Conservation (phyloP, 305 asterid species). For the Fraxinus sp. region DNA sequence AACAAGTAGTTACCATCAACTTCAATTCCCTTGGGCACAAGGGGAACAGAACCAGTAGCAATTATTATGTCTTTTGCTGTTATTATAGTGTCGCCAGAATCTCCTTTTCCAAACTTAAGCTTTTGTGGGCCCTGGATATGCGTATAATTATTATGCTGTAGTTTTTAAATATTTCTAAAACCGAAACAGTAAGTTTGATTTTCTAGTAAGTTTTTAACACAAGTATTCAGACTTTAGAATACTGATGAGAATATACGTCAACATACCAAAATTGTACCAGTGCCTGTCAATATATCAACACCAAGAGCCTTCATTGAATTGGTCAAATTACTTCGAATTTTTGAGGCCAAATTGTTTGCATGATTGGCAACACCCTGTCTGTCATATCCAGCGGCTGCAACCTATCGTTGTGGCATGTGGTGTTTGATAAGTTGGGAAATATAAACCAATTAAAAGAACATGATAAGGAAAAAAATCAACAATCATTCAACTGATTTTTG, state of each 20-base stretch:
- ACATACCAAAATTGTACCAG: conserved; percentile 82
- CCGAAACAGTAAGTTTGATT: background rate
- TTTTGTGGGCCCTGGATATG: conserved; percentile 86
- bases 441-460: background rate
- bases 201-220: background rate
- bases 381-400: conserved; percentile 92
- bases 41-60: conserved; percentile 89
- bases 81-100: conserved; percentile 58
- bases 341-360: conserved; percentile 88
- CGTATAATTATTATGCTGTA: conserved; percentile 19
- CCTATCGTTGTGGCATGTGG: conserved; percentile 45
- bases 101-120: conserved; percentile 72
- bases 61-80: conserved; percentile 89
- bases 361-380: conserved; percentile 97
- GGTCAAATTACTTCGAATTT: conserved; percentile 85
- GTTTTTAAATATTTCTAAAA: background rate
- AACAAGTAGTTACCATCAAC: conserved; percentile 75
- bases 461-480: conserved; percentile 2
- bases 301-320: conserved; percentile 91
- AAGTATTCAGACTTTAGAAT: conserved; percentile 1
- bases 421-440: conserved; percentile 21
- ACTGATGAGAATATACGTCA: conserved; percentile 11
- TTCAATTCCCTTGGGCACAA: conserved; percentile 94
- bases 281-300: conserved; percentile 90
- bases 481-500: background rate